These are phyloP conservation scores for Sarcocystis neurona DNA, from an alignment of 169 alveolate genomes.

Conservation along the genomic window DNA sequence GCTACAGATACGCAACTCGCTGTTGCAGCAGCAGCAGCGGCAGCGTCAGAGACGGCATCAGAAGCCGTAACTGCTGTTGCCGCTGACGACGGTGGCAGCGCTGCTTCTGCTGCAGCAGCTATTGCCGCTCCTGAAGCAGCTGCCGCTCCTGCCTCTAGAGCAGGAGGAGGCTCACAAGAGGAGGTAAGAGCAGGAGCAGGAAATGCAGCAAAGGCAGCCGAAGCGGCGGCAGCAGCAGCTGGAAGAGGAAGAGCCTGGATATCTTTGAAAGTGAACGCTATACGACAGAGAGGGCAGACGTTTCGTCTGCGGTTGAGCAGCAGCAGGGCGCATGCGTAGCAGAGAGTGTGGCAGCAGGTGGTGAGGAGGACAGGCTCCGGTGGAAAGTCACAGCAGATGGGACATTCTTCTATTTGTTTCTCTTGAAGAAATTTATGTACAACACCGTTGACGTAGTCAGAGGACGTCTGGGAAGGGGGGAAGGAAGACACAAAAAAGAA, in stretches of 20 bases:
- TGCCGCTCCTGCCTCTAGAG: too few relatives aligned
- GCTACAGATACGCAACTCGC: too few relatives aligned
- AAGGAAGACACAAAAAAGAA: too few relatives aligned
- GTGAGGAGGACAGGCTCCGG: slow-evolving; percentile 73
- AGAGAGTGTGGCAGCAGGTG: slow-evolving; percentile 75
- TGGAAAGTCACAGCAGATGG: slow-evolving; percentile 73
- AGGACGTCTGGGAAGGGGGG: neutral
- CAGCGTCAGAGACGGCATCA: too few relatives aligned
- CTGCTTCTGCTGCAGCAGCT: too few relatives aligned
- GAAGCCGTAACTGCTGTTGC: too few relatives aligned
- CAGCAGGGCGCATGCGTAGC: slow-evolving; percentile 68
- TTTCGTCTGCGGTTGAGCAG: slow-evolving; percentile 40
- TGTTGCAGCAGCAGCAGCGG: too few relatives aligned
- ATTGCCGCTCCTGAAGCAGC: too few relatives aligned
- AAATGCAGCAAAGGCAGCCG: slow-evolving; percentile 10
- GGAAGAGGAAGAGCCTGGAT: slow-evolving; percentile 34
- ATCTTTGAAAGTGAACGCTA: neutral
- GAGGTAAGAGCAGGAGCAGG: too few relatives aligned
- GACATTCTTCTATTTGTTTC: slow-evolving; percentile 70
- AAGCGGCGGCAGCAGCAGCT: slow-evolving; percentile 68
- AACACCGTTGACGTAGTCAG: neutral
- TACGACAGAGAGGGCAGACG: slow-evolving; percentile 28
- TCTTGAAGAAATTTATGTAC: slow-evolving; percentile 66
- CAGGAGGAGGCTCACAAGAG: too few relatives aligned
- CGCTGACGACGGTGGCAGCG: too few relatives aligned